Evolutionary conservation across 768 basidiomycete genomes (phyloP).

Genomic region (Rhodosporidiobolus sp.): DNA sequence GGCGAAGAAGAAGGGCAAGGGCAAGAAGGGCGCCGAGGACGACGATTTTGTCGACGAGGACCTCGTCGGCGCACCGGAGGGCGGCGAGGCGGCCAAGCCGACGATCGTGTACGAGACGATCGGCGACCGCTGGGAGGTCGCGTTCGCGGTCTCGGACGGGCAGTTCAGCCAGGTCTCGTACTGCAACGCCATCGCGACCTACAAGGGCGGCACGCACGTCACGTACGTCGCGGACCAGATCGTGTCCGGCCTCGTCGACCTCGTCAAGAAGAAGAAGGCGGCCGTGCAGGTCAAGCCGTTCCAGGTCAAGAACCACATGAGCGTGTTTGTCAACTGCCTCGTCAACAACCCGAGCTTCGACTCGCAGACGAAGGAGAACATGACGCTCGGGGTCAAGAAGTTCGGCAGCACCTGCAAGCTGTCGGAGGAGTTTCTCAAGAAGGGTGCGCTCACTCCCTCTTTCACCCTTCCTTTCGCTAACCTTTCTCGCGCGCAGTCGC

Average conservation of each 20-base stretch:
- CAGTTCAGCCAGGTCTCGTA: conserved; percentile 92
- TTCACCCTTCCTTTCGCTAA: background rate
- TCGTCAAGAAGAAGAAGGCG: conserved; percentile 96
- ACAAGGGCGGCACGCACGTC: conserved; percentile 94
- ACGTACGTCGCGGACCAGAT: conserved; percentile 78
- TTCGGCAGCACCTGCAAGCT: conserved; percentile 80
- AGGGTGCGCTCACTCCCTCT: conserved; percentile 57
- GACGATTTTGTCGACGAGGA: conserved; percentile 20
- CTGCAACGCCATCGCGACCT: conserved; percentile 94
- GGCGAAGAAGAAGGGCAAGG: conserved; percentile 34
- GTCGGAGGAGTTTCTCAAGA: conserved; percentile 93
- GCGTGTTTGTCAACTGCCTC: conserved; percentile 92
- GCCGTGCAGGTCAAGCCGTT: conserved; percentile 86
- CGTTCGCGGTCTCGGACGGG: conserved; percentile 89
- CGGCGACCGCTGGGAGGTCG: conserved; percentile 85
- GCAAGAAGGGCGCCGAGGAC: conserved; percentile 2
- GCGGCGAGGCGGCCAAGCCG: conserved; percentile 69
- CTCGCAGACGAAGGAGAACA: conserved; percentile 95
- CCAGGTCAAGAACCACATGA: conserved; percentile 96
- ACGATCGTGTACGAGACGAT: conserved; percentile 76
- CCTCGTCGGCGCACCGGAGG: conserved; percentile 32
- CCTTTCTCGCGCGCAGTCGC: conserved; percentile 57
- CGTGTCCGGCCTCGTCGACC: conserved; percentile 73
- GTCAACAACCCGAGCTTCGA: conserved; percentile 98
- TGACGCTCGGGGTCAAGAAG: conserved; percentile 80